Conservation (phyloP, 306 rosid species). For the Hippophae tibetana region DNA sequence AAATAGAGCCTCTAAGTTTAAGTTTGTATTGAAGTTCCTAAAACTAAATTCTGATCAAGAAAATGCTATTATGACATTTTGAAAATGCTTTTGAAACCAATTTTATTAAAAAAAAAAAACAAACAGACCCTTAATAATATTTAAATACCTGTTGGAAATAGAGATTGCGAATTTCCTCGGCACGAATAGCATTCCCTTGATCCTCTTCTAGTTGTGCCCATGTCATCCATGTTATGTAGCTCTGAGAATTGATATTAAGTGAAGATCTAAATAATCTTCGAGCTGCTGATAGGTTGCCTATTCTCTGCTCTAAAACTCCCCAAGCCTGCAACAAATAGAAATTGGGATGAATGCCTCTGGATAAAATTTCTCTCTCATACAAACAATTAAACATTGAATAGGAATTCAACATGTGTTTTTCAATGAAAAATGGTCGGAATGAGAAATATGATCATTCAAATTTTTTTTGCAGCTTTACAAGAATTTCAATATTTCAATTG, state of each 20-base stretch:
- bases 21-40: no score
- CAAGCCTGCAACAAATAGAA: slow-evolving; percentile 56
- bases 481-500: no score
- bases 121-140: neutral
- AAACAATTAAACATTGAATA: no score
- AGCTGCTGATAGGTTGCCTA: slow-evolving; percentile 66
- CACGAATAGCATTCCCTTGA: slow-evolving; percentile 82
- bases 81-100: neutral
- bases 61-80: no score
- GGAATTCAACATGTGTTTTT: no score
- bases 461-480: no score
- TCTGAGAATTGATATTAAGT: slow-evolving; percentile 75
- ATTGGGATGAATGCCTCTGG: neutral
- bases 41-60: no score
- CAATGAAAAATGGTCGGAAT: no score
- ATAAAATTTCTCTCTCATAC: neutral
- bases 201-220: slow-evolving; percentile 93
- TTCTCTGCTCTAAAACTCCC: slow-evolving; percentile 93
- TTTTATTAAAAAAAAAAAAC: neutral
- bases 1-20: neutral
- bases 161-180: slow-evolving; percentile 84
- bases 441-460: no score
- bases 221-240: slow-evolving; percentile 95
- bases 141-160: slow-evolving; percentile 84
- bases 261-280: slow-evolving; percentile 81